phyloP scores from a whole-genome alignment of 2,329 filamentous ascomycete species.

The Ophiocordyceps sinensis region DNA sequence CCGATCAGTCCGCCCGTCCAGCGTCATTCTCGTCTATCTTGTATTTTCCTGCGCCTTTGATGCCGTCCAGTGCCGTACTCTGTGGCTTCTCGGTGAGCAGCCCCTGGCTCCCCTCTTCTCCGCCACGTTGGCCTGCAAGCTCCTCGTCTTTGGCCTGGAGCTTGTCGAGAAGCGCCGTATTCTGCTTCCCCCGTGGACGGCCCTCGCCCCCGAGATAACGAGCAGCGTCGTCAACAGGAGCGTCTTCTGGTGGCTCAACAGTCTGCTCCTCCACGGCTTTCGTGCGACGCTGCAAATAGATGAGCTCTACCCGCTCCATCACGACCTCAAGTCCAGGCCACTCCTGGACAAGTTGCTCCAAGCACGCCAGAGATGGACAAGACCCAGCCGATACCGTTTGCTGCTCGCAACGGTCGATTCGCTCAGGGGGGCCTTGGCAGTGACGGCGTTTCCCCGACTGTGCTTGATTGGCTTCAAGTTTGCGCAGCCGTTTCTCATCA shows the following conservation, averaged over 20 bases:
- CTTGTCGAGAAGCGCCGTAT: neutral
- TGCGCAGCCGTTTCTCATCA: constrained; percentile 9
- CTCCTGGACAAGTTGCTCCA: neutral
- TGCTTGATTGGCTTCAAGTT: constrained; percentile 9
- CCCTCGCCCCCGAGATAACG: constrained; percentile 14
- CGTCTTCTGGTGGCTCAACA: constrained; percentile 11
- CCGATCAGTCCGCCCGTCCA: constrained; percentile 21
- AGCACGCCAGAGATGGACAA: neutral
- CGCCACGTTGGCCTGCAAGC: constrained; percentile 14
- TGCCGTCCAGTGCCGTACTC: constrained; percentile 16
- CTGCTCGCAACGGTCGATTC: neutral
- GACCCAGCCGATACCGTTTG: neutral
- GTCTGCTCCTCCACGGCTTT: constrained; percentile 1
- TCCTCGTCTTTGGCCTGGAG: constrained; percentile 1
- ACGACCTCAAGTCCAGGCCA: neutral
- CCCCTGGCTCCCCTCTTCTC: constrained; percentile 12
- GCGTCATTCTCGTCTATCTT: constrained; percentile 21
- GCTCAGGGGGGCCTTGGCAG: neutral
- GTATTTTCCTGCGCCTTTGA: constrained; percentile 19
- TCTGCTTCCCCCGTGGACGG: constrained; percentile 11
- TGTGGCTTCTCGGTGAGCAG: constrained; percentile 7
- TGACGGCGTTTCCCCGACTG: constrained; percentile 3
- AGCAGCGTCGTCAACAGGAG: constrained; percentile 7
- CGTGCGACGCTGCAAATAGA: neutral
- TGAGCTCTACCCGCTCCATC: neutral